Evolutionary conservation across 2,329 filamentous ascomycete species (phyloP).

Genomic region (Parafenestella ontariensis): DNA sequence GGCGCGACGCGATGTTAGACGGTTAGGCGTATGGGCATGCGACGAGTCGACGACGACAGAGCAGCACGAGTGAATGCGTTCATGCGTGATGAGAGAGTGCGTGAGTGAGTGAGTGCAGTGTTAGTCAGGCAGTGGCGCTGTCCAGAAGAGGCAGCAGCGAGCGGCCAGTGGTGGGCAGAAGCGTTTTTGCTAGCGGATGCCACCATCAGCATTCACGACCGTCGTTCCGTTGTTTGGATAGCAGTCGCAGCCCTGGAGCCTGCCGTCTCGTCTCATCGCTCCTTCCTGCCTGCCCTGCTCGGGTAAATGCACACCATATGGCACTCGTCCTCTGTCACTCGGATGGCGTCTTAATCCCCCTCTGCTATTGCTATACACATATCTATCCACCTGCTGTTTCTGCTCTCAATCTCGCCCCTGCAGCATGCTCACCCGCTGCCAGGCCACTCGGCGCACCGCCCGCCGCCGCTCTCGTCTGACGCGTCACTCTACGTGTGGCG

Average conservation of each 20-base stretch:
- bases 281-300: slow-evolving; percentile 15
- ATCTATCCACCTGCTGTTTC: slow-evolving; percentile 19
- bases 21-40: too few species aligned
- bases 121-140: too few species aligned
- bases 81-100: too few species aligned
- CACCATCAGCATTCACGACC: background rate
- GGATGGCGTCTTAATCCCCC: background rate
- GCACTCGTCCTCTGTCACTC: too few species aligned
- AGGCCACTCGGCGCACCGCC: slow-evolving; percentile 23
- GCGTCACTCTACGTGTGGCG: slow-evolving; percentile 29
- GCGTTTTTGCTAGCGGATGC: background rate
- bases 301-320: slow-evolving; percentile 32
- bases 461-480: slow-evolving; percentile 17
- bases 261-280: slow-evolving; percentile 5
- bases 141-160: too few species aligned
- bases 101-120: too few species aligned
- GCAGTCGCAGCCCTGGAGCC: too few species aligned
- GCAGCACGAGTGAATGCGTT: too few species aligned
- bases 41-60: too few species aligned
- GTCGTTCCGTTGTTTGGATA: background rate
- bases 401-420: slow-evolving; percentile 37
- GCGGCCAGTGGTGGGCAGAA: background rate
- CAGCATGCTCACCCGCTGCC: slow-evolving; percentile 21
- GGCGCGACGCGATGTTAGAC: too few species aligned
- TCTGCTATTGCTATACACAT: slow-evolving; percentile 23